Evolutionary conservation across 2,329 filamentous ascomycete species (phyloP).

Genomic region (Sporothrix phasma): DNA sequence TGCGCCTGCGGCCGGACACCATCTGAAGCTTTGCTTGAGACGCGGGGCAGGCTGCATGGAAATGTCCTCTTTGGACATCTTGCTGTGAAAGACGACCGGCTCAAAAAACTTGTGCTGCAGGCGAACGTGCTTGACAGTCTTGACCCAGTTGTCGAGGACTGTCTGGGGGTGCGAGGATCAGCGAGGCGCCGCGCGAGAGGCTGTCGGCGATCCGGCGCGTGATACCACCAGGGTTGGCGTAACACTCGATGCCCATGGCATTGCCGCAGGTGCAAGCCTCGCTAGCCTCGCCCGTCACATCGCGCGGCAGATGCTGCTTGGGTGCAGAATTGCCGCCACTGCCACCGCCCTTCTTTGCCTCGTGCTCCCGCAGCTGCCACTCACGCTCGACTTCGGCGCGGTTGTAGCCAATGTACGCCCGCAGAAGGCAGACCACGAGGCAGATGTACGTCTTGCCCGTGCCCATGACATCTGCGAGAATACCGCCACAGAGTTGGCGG

Average conservation of each 20-base stretch:
- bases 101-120: slow-evolving; percentile 18
- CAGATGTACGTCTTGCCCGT: slow-evolving; percentile 21
- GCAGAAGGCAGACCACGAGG: slow-evolving; percentile 17
- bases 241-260: slow-evolving; percentile 21
- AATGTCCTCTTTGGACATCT: slow-evolving; percentile 17
- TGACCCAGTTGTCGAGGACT: slow-evolving; percentile 21
- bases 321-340: slow-evolving; percentile 8
- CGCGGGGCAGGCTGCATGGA: slow-evolving; percentile 17
- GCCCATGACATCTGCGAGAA: slow-evolving; percentile 22
- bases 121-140: slow-evolving; percentile 15
- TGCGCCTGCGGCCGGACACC: slow-evolving; percentile 7
- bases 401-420: slow-evolving; percentile 19
- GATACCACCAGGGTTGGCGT: slow-evolving; percentile 19
- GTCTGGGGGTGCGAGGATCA: slow-evolving; percentile 19
- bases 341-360: slow-evolving; percentile 12
- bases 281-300: background rate
- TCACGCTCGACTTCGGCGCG: slow-evolving; percentile 21
- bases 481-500: slow-evolving; percentile 19
- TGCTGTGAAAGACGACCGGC: slow-evolving; percentile 19
- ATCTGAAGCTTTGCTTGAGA: slow-evolving; percentile 19
- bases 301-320: slow-evolving; percentile 16
- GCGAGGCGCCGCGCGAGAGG: slow-evolving; percentile 18
- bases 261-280: slow-evolving; percentile 18
- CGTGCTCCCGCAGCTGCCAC: slow-evolving; percentile 18
- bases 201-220: slow-evolving; percentile 19